phyloP scores from a whole-genome alignment of 345 rosid genomes.

The Corymbia maculata region DNA sequence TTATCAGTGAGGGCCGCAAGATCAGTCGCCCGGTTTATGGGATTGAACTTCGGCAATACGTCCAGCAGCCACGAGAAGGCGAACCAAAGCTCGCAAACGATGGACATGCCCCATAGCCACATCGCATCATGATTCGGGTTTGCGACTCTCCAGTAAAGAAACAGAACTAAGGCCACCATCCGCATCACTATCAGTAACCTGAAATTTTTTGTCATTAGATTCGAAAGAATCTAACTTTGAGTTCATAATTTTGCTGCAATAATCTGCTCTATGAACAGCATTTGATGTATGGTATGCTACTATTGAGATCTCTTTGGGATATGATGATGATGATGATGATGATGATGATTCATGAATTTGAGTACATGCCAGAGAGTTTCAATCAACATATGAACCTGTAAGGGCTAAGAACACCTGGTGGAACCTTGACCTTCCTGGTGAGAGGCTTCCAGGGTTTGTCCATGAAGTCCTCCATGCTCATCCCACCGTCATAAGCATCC shows the following conservation, averaged over 20 bases:
- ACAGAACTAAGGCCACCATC: slow-evolving; percentile 36
- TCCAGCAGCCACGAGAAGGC: slow-evolving; percentile 90
- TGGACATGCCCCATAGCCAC: slow-evolving; percentile 83
- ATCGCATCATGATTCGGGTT: slow-evolving; percentile 83
- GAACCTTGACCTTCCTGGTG: slow-evolving; percentile 61
- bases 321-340: neutral
- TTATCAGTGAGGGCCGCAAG: slow-evolving; percentile 64
- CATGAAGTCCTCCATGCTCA: slow-evolving; percentile 74
- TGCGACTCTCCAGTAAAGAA: slow-evolving; percentile 60
- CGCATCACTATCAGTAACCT: slow-evolving; percentile 57
- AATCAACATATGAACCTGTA: slow-evolving; percentile 31
- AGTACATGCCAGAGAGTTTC: neutral
- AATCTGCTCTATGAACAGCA: neutral
- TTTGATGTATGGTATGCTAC: neutral
- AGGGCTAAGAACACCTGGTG: slow-evolving; percentile 68
- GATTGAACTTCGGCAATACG: slow-evolving; percentile 75
- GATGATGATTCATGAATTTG: neutral
- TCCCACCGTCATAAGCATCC: slow-evolving; percentile 27
- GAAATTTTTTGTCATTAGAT: neutral
- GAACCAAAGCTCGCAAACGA: slow-evolving; percentile 88
- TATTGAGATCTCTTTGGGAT: neutral
- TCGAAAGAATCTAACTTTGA: neutral
- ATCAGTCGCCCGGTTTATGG: slow-evolving; percentile 79
- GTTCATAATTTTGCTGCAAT: neutral
- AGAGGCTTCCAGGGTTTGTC: slow-evolving; percentile 99